These are phyloP conservation scores for Funneliformis caledonium DNA, from an alignment of 371 early-diverging fungal genomes.

Conservation along the genomic window DNA sequence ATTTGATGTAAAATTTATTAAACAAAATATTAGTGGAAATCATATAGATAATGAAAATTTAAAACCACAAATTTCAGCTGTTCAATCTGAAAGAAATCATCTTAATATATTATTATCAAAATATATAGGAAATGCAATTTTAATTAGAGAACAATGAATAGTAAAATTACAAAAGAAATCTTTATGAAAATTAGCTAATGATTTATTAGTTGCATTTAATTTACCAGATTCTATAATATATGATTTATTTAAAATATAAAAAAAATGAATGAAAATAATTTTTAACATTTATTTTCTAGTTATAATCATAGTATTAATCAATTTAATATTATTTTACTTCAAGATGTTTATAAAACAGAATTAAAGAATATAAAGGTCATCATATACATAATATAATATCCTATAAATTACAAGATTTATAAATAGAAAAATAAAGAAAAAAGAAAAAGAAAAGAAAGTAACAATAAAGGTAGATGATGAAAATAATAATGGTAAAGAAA, in stretches of 20 bases:
- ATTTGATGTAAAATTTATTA: conserved; percentile 16
- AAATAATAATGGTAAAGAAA: too few relatives aligned
- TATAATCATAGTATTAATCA: background rate
- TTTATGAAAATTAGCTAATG: background rate
- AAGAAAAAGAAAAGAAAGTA: too few relatives aligned
- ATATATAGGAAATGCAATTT: background rate
- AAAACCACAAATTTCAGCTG: background rate
- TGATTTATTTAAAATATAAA: background rate
- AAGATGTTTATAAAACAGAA: conserved; percentile 17
- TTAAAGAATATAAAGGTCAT: background rate
- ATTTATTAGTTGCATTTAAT: conserved; percentile 14
- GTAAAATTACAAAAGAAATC: background rate
- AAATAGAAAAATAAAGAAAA: background rate
- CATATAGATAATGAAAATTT: background rate
- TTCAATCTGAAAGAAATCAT: background rate
- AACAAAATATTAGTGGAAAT: conserved; percentile 27
- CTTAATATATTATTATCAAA: background rate
- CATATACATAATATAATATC: background rate
- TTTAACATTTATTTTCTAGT: background rate
- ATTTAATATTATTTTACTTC: background rate
- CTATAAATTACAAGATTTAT: background rate
- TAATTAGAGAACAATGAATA: background rate
- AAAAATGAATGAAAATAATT: background rate
- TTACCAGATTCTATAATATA: background rate
- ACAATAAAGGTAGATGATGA: too few relatives aligned